These are phyloP conservation scores for Termitomyces sp. DNA, from an alignment of 768 basidiomycete genomes.

Conservation along the genomic window DNA sequence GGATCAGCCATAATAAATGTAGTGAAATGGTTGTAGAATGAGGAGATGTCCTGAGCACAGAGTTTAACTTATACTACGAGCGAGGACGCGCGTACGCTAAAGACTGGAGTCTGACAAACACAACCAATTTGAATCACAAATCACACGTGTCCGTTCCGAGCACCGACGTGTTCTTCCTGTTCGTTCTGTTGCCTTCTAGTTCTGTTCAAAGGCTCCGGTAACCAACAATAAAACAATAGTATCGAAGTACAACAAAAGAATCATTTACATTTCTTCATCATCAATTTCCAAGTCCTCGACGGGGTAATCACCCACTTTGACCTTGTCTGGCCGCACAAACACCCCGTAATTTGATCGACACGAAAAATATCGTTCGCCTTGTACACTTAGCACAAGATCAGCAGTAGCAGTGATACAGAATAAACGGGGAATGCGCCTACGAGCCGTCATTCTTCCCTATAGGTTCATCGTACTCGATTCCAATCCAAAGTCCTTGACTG, in stretches of 20 bases:
- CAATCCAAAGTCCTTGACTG: slow-evolving; percentile 78
- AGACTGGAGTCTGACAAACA: slow-evolving; percentile 20
- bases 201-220: slow-evolving; percentile 2
- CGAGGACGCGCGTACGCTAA: slow-evolving; percentile 40
- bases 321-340: slow-evolving; percentile 82
- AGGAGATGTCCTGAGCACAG: slow-evolving; percentile 19
- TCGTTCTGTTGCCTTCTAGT: slow-evolving; percentile 31
- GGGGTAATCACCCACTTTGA: slow-evolving; percentile 83
- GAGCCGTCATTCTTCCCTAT: slow-evolving; percentile 94
- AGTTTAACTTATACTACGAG: neutral
- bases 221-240: slow-evolving; percentile 9
- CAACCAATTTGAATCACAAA: too few relatives aligned
- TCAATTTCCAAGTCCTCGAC: slow-evolving; percentile 75
- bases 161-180: slow-evolving; percentile 19
- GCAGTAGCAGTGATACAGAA: neutral
- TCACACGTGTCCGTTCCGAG: slow-evolving; percentile 9
- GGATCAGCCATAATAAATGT: slow-evolving; percentile 63
- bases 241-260: neutral
- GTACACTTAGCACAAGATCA: slow-evolving; percentile 49
- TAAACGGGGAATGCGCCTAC: slow-evolving; percentile 46
- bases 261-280: slow-evolving; percentile 66
- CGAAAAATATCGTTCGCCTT: slow-evolving; percentile 83
- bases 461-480: slow-evolving; percentile 94
- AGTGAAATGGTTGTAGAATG: slow-evolving; percentile 13
- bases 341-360: slow-evolving; percentile 76